These are phyloP conservation scores for Solanum stenotomum DNA, from an alignment of 257 asterid species.

Conservation along the genomic window DNA sequence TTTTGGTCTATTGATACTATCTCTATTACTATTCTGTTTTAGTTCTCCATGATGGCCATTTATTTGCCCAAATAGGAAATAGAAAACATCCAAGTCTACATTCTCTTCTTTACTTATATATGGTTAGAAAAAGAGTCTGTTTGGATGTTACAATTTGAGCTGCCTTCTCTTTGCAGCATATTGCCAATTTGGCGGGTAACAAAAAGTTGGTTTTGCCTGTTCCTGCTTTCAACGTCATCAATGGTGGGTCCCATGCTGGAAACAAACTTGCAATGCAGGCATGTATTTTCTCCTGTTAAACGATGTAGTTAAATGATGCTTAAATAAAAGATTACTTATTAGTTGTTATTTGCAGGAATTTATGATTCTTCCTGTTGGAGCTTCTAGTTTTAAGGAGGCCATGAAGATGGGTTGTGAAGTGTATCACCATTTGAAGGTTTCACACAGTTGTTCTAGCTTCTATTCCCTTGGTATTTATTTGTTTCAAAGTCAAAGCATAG, in stretches of 20 bases:
- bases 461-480: background rate
- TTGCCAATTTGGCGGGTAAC: constrained; percentile 95
- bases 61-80: background rate
- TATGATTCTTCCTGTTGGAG: constrained; percentile 97
- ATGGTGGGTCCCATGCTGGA: constrained; percentile 99
- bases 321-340: background rate
- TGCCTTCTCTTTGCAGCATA: constrained; percentile 49
- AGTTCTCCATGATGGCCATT: background rate
- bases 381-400: constrained; percentile 88
- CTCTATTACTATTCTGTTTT: background rate
- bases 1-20: background rate
- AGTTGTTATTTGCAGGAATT: constrained; percentile 47
- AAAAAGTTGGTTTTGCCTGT: constrained; percentile 89
- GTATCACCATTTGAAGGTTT: constrained; percentile 81
- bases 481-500: background rate
- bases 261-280: constrained; percentile 99
- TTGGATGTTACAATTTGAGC: background rate
- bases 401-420: constrained; percentile 99
- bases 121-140: background rate
- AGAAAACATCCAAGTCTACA: background rate
- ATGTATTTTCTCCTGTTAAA: constrained; percentile 2
- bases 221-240: constrained; percentile 96
- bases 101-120: background rate
- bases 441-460: background rate
- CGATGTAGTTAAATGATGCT: background rate